phyloP scores from a whole-genome alignment of 2,329 filamentous ascomycete species.

The Aspergillus sp. region DNA sequence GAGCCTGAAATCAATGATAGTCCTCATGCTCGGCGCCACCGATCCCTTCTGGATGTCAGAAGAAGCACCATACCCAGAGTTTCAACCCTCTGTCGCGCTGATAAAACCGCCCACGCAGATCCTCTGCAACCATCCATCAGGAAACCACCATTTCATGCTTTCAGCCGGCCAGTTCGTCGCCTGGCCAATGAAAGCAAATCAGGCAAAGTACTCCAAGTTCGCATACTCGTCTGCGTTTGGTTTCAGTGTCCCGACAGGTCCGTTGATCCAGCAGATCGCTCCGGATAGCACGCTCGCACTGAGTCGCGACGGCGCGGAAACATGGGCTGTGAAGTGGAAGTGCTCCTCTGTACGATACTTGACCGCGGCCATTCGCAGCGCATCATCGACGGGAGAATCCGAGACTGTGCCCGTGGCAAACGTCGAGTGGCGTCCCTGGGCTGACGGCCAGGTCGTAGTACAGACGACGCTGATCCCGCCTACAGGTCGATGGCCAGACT shows the following conservation, averaged over 20 bases:
- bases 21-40: constrained; percentile 4
- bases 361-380: not conserved
- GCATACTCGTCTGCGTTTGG: constrained; percentile 55
- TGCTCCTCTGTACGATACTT: not conserved
- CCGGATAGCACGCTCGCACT: constrained; percentile 13
- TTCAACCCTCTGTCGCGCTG: not conserved
- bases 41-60: constrained; percentile 12
- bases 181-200: constrained; percentile 19
- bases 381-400: not conserved
- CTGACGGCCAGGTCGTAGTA: constrained; percentile 21
- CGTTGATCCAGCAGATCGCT: constrained; percentile 22
- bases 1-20: constrained; percentile 18
- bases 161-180: constrained; percentile 24
- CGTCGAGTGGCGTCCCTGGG: constrained; percentile 12
- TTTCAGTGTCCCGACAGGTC: constrained; percentile 47
- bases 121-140: constrained; percentile 17
- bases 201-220: constrained; percentile 54
- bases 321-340: constrained; percentile 17
- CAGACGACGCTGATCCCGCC: constrained; percentile 37
- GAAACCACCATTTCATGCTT: constrained; percentile 26
- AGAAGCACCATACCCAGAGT: not conserved
- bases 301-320: constrained; percentile 10
- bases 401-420: not conserved
- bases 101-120: constrained; percentile 16
- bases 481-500: constrained; percentile 34